Evolutionary conservation across 1,139 yeast species (phyloP), one percentile per base, ranked within the genome.

Genomic region (Geotrichum klebahnii): DNA sequence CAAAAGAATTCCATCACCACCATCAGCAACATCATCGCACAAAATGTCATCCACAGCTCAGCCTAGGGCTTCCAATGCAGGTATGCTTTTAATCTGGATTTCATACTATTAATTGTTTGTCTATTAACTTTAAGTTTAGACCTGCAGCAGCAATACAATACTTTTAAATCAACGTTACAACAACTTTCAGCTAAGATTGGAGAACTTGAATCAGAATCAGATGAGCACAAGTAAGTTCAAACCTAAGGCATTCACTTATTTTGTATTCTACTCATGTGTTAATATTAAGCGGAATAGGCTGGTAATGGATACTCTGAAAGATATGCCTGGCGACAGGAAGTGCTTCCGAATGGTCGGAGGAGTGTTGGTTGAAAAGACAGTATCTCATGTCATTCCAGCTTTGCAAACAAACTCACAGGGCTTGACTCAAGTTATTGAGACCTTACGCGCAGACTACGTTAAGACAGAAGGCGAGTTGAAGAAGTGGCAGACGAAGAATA

Each of bases 291-390:
- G n/a, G n/a, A 14, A 5, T 24, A 67, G 68, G 57, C 65, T 81
- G 48, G 86, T 81, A 22, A 57, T 80, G 44, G 75, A 76, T 12
- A 81, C 92, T 0, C 66, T 84, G 63, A 67, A 61, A 55, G 76
- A 67, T 39, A 81, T 78, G 46, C 77, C 78, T 17, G 57, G 59
- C 2, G 79, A 75, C 40, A 78, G 98, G 54, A 83, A 82, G 62
- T 89, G 97, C 62, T 90, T 82, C 70, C 81, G 95, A 64, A 88
- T 92, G 96, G 78, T 92, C 37, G 97, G 97, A 14, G 95, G 96
- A 3, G 96, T 92, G 0, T 74, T 94, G 44, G 86, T 90, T 23
- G 95, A 90, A 63, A 84, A 86, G 58, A 76, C 81, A 5, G 92
- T 89, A 2, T 82, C 77, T 32, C 89, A 87, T 44, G 95, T 90